These are phyloP conservation scores for Helicocarpus griseus DNA, from an alignment of 2,329 filamentous ascomycete genomes.

Conservation along the genomic window DNA sequence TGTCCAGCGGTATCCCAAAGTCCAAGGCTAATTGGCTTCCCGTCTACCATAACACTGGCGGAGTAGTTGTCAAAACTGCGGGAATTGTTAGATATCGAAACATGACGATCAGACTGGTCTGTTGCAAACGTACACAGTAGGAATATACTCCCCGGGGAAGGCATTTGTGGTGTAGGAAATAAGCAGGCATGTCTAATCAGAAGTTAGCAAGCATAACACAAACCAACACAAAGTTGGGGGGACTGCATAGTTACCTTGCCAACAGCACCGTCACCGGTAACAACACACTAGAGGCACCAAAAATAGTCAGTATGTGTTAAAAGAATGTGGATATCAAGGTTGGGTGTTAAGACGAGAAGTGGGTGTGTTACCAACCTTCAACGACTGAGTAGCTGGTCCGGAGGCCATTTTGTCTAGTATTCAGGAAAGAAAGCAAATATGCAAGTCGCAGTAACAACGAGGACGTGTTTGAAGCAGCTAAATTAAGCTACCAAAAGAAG, in stretches of 20 bases:
- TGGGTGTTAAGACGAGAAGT: slow-evolving; percentile 3
- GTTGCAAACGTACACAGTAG: slow-evolving; percentile 56
- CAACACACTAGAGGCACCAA: slow-evolving; percentile 63
- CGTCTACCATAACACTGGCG: slow-evolving; percentile 97
- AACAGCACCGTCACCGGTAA: slow-evolving; percentile 97
- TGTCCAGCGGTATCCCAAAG: slow-evolving; percentile 98
- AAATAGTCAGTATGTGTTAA: slow-evolving; percentile 4
- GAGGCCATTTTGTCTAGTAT: slow-evolving; percentile 52
- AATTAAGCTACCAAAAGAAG: background rate
- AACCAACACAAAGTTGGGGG: slow-evolving; percentile 4
- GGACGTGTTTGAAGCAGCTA: background rate
- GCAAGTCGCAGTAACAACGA: slow-evolving; percentile 7
- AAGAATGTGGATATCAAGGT: slow-evolving; percentile 6
- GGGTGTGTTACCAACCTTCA: slow-evolving; percentile 58
- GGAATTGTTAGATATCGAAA: slow-evolving; percentile 13
- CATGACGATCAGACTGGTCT: background rate
- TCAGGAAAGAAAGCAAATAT: slow-evolving; percentile 11
- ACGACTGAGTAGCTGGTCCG: slow-evolving; percentile 74
- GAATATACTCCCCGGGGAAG: slow-evolving; percentile 99
- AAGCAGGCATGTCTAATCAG: slow-evolving; percentile 79
- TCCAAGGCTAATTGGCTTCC: slow-evolving; percentile 91
- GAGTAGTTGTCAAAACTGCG: slow-evolving; percentile 95
- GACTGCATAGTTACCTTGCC: slow-evolving; percentile 63
- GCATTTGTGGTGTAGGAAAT: slow-evolving; percentile 99
- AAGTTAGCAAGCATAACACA: slow-evolving; percentile 10